A percentile compares a stretch with the other conserved stretches of the same genome.
Conservation (phyloP, 495 filamentous ascomycete genomes). For the Trichoderma virens region DNA sequence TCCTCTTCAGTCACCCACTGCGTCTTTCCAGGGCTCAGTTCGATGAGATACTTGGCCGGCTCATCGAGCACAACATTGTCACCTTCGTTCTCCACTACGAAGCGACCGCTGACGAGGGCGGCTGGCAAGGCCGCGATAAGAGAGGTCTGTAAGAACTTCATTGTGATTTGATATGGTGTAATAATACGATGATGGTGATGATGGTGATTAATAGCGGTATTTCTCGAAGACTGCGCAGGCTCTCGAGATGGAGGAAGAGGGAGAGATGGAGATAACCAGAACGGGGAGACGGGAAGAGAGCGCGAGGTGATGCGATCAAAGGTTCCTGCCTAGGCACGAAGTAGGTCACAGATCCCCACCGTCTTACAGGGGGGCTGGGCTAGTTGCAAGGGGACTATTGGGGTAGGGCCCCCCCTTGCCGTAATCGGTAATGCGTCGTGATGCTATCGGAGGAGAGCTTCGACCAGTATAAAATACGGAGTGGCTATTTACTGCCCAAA, state of each 20-base stretch:
- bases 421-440: too few relatives aligned
- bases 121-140: conserved; percentile 40
- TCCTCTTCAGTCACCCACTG: conserved; percentile 87
- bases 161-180: background rate
- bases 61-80: conserved; percentile 32
- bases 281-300: background rate
- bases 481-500: too few relatives aligned
- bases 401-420: too few relatives aligned
- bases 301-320: background rate
- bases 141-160: conserved; percentile 39
- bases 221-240: too few relatives aligned
- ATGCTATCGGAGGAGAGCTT: too few relatives aligned
- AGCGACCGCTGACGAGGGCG: conserved; percentile 35
- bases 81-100: conserved; percentile 40
- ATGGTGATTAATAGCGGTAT: too few relatives aligned
- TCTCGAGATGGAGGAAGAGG: too few relatives aligned
- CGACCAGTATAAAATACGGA: too few relatives aligned
- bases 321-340: background rate
- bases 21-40: conserved; percentile 77
- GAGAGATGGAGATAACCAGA: background rate
- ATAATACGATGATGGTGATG: background rate
- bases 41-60: conserved; percentile 63
- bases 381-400: too few relatives aligned
- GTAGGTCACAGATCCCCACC: background rate
- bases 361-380: too few relatives aligned